These are phyloP conservation scores for Cercospora brassicicola DNA, from an alignment of 2,329 filamentous ascomycete genomes.

Conservation along the genomic window DNA sequence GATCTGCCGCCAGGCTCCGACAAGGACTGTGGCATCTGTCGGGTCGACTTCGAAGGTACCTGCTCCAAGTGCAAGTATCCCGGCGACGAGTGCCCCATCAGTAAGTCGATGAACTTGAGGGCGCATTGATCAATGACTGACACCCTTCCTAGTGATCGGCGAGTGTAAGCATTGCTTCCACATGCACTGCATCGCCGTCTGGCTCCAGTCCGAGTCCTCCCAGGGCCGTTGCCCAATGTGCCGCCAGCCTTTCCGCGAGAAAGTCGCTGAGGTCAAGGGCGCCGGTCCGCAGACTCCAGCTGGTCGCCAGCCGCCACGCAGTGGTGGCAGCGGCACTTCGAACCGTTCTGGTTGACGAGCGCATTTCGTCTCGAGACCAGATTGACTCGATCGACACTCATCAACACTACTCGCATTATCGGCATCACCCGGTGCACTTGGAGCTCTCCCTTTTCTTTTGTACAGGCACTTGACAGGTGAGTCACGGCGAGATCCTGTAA, in stretches of 20 bases:
- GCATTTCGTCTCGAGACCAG: not conserved
- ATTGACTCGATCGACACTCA: not conserved
- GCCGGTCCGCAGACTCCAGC: slow-evolving; percentile 16
- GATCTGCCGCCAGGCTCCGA: slow-evolving; percentile 81
- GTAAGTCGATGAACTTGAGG: slow-evolving; percentile 55
- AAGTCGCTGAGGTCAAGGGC: slow-evolving; percentile 29
- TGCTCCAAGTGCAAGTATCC: slow-evolving; percentile 98
- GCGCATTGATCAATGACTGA: slow-evolving; percentile 20
- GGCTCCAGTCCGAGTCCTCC: slow-evolving; percentile 92
- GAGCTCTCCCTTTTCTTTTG: not conserved
- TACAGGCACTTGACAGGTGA: not conserved
- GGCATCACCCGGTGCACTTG: not conserved
- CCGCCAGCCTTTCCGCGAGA: slow-evolving; percentile 63
- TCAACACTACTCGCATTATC: not conserved
- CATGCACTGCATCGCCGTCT: slow-evolving; percentile 95
- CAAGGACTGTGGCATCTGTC: slow-evolving; percentile 97
- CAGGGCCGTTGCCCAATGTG: slow-evolving; percentile 98
- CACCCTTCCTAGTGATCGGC: slow-evolving; percentile 68
- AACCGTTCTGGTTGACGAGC: not conserved
- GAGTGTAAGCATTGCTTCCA: slow-evolving; percentile 98
- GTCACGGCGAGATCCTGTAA: not conserved
- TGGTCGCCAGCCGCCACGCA: not conserved
- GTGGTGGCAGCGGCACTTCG: not conserved
- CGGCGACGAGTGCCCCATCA: slow-evolving; percentile 88
- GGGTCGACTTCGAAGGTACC: slow-evolving; percentile 95